Conservation (phyloP, 2,329 filamentous ascomycete species). For the Neonectria coccinea region DNA sequence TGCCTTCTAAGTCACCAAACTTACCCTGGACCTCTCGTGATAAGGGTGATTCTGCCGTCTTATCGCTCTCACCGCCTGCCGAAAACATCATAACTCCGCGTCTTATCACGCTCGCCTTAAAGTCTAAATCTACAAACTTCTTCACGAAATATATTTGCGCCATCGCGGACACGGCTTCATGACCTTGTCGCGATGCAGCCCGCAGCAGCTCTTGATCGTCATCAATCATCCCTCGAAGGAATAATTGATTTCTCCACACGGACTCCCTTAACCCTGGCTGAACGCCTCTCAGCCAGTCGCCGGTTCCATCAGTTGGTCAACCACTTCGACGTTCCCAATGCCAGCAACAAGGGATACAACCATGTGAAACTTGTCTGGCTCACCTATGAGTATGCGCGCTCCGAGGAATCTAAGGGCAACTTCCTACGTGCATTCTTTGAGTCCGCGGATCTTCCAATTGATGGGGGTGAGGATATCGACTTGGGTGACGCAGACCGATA, state of each 20-base stretch:
- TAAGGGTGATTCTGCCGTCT: no score
- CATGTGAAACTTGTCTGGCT: not conserved
- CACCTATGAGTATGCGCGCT: not conserved
- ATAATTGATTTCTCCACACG: not conserved
- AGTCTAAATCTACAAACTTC: no score
- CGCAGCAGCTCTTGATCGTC: not conserved
- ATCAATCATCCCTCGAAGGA: not conserved
- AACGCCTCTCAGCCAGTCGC: not conserved
- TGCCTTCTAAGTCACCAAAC: no score
- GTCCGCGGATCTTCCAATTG: not conserved
- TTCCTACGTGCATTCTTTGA: not conserved
- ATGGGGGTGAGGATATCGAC: not conserved
- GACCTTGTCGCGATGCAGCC: not conserved
- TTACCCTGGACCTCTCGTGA: no score
- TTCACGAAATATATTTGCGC: no score
- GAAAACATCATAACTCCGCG: no score
- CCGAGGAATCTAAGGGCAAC: not conserved
- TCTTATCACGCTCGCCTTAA: no score
- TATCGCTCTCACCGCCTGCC: no score
- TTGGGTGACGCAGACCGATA: not conserved
- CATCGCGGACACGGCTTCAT: no score
- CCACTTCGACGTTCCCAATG: not conserved
- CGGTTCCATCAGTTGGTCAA: not conserved
- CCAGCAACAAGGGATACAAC: not conserved
- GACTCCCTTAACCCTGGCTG: not conserved